A percentile compares a stretch with the other conserved stretches of the same genome.
Conservation (phyloP, 192 early-diverging fungal genomes). For the Gryganskiella cystojenkinii region DNA sequence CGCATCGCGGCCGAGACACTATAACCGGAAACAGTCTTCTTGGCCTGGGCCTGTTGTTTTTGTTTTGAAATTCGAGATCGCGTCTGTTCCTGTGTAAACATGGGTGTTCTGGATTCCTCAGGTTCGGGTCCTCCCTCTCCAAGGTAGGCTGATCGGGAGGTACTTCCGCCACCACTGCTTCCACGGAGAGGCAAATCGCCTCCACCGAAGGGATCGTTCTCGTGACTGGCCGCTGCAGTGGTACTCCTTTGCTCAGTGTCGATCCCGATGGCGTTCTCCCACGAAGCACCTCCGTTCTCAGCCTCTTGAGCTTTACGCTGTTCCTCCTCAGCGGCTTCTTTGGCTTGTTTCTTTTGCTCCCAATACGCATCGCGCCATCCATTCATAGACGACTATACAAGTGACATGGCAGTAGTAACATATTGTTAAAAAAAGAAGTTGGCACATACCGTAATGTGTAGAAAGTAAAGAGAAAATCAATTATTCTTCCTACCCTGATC, state of each 20-base stretch:
- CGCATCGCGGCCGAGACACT: conserved; percentile 32
- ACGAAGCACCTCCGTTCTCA: neutral
- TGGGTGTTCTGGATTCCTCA: no score
- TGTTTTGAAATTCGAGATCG: neutral
- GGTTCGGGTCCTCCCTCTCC: no score
- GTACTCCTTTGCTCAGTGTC: neutral
- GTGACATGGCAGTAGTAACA: neutral
- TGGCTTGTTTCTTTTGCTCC: conserved; percentile 6
- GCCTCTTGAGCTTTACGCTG: conserved; percentile 8
- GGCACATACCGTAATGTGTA: neutral
- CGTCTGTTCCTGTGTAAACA: neutral
- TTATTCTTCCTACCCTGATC: conserved; percentile 18
- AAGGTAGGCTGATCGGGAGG: no score
- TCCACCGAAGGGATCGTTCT: no score
- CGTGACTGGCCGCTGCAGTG: no score
- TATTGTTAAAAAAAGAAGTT: neutral
- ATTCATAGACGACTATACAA: conserved; percentile 25
- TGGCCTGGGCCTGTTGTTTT: neutral
- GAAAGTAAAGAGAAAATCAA: neutral
- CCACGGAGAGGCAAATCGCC: neutral
- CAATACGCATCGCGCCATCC: conserved; percentile 49
- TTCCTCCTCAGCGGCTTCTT: neutral
- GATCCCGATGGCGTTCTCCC: conserved; percentile 18
- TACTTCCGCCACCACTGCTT: no score
- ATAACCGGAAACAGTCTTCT: neutral